phyloP scores from a whole-genome alignment of 2,329 filamentous ascomycete genomes.

The Penicillium sclerotigenum region DNA sequence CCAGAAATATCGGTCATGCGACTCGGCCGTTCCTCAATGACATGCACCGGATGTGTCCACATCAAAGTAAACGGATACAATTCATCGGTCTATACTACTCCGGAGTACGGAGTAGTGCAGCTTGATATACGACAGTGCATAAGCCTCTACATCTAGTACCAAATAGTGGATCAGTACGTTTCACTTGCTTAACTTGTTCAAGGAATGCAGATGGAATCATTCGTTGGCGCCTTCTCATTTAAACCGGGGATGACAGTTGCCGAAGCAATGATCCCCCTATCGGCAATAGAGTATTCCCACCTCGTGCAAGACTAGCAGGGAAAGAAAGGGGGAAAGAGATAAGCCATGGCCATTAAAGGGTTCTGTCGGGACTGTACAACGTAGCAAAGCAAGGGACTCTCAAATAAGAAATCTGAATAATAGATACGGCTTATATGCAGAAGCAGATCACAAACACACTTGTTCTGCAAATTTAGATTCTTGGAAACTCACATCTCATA shows the following conservation, averaged over 20 bases:
- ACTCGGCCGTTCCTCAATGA: conserved; percentile 22
- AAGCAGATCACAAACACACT: conserved; percentile 17
- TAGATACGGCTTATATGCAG: conserved; percentile 15
- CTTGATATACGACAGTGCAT: not conserved
- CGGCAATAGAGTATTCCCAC: conserved; percentile 7
- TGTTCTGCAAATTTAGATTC: not conserved
- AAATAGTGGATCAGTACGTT: not conserved
- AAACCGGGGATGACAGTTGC: conserved; percentile 6
- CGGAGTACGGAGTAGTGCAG: not conserved
- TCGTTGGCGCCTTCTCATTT: not conserved
- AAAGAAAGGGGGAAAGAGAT: conserved; percentile 6
- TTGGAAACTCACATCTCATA: conserved; percentile 1
- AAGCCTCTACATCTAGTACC: not conserved
- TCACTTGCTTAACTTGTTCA: not conserved
- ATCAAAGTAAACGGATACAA: not conserved
- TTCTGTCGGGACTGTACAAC: conserved; percentile 14
- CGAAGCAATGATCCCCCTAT: conserved; percentile 9
- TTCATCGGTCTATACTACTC: not conserved
- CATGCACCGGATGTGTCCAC: conserved; percentile 1
- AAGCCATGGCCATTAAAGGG: conserved; percentile 2
- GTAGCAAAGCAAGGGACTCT: conserved; percentile 18
- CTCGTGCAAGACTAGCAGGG: conserved; percentile 8
- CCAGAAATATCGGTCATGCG: conserved; percentile 11
- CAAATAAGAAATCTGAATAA: conserved; percentile 14
- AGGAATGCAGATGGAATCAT: conserved; percentile 5